phyloP scores from a whole-genome alignment of 192 early-diverging fungal species.

The Gonapodya sp. region DNA sequence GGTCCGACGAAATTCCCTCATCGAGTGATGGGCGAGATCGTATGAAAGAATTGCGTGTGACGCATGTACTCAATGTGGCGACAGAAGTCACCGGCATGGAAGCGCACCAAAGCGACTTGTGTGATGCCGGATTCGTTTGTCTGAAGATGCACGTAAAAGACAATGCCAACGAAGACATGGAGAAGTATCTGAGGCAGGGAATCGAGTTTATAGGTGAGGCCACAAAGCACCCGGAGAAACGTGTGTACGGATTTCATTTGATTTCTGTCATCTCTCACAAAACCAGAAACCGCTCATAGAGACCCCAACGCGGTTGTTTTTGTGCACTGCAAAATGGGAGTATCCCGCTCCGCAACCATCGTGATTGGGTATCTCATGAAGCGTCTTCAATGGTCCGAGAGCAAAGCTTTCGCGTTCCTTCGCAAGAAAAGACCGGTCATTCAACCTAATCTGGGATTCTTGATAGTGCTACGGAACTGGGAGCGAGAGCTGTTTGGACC shows the following conservation, averaged over 20 bases:
- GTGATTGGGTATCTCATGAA: constrained; percentile 88
- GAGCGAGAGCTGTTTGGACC: not conserved
- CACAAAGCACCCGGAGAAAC: too few species aligned
- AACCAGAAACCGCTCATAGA: not conserved
- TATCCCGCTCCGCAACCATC: constrained; percentile 77
- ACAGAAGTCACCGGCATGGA: not conserved
- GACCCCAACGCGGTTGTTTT: constrained; percentile 33
- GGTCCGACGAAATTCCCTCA: not conserved
- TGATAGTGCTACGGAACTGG: not conserved
- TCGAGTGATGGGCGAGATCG: not conserved
- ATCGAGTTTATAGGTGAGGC: not conserved
- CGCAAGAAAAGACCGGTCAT: not conserved
- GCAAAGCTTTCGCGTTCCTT: constrained; percentile 55
- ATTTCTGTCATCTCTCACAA: too few species aligned
- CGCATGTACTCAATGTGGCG: not conserved
- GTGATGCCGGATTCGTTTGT: not conserved
- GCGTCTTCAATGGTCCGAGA: constrained; percentile 36
- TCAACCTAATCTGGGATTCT: not conserved
- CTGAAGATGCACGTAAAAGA: not conserved
- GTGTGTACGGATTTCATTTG: too few species aligned
- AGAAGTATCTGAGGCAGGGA: not conserved
- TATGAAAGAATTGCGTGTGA: not conserved
- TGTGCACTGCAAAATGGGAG: constrained; percentile 82
- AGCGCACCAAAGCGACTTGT: not conserved
- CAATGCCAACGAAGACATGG: not conserved